A percentile compares a stretch with the other conserved stretches of the same genome.
phyloP scores from a whole-genome alignment of 192 early-diverging fungal species.

The Umbelopsis isabellina region DNA sequence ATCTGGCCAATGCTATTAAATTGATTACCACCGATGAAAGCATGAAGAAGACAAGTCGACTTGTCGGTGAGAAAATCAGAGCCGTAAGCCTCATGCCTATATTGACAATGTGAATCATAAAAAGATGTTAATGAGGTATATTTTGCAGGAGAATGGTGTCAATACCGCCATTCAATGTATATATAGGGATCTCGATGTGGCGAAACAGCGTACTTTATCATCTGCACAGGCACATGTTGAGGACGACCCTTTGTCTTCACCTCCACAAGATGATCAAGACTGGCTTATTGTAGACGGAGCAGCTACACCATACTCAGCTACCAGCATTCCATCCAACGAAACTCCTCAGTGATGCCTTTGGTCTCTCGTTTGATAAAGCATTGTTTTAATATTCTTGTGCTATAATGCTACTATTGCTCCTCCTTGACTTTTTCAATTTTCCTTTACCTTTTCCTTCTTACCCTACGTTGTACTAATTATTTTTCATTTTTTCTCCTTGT shows the following conservation, averaged over 20 bases:
- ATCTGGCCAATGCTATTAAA: slow-evolving; percentile 51
- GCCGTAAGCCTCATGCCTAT: slow-evolving; percentile 19
- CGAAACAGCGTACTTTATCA: slow-evolving; percentile 44
- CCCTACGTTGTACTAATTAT: too few relatives aligned
- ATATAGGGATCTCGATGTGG: slow-evolving; percentile 63
- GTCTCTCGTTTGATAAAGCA: background rate
- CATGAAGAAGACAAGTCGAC: slow-evolving; percentile 51
- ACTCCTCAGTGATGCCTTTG: background rate
- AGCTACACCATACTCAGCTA: slow-evolving; percentile 18
- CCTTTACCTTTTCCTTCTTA: too few relatives aligned
- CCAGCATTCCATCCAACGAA: background rate
- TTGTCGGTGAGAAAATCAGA: slow-evolving; percentile 58
- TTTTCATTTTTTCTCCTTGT: too few relatives aligned
- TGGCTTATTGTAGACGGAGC: slow-evolving; percentile 34
- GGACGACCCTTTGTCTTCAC: background rate
- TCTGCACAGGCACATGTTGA: slow-evolving; percentile 20
- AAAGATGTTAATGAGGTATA: background rate
- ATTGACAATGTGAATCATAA: background rate
- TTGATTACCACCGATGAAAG: slow-evolving; percentile 58
- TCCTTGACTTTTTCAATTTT: too few relatives aligned
- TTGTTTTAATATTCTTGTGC: background rate
- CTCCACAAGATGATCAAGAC: slow-evolving; percentile 29
- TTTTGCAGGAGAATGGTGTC: slow-evolving; percentile 57
- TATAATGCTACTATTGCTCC: too few relatives aligned
- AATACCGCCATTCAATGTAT: slow-evolving; percentile 59